Conservation (phyloP, 192 early-diverging fungal genomes). For the Linnemannia hyalina region DNA sequence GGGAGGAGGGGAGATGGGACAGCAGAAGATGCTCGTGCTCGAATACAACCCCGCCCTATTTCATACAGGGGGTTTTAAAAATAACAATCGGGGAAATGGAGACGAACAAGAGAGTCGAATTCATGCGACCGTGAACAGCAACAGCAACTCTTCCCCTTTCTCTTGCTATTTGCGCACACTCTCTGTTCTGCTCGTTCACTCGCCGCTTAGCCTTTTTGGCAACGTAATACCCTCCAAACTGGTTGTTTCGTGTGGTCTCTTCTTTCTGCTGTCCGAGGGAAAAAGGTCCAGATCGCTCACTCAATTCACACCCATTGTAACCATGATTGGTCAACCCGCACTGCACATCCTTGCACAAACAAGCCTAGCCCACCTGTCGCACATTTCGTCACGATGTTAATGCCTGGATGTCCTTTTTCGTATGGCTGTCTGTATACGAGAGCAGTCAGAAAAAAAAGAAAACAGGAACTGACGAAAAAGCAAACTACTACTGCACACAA, state of each 20-base stretch:
- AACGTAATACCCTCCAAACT: neutral
- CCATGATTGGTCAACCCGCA: neutral
- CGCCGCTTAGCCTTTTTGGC: neutral
- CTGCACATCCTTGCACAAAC: neutral
- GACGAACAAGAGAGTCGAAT: constrained; percentile 3
- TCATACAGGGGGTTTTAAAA: constrained; percentile 10
- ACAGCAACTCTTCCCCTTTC: neutral
- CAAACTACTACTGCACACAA: neutral
- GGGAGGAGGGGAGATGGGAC: neutral
- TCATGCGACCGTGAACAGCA: constrained; percentile 17
- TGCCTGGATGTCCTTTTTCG: neutral
- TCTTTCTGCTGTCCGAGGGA: neutral
- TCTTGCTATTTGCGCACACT: too few species aligned
- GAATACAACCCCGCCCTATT: neutral
- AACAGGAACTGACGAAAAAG: neutral
- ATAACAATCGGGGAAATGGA: constrained; percentile 10
- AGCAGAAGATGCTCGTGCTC: neutral
- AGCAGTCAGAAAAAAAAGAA: neutral
- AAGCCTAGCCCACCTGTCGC: neutral
- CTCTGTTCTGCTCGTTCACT: neutral
- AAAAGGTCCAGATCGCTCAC: constrained; percentile 1
- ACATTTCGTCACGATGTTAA: constrained; percentile 2
- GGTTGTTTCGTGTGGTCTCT: neutral
- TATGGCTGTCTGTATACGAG: neutral
- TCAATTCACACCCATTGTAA: neutral